Evolutionary conservation across 805 yeast species (phyloP), one percentile per base, ranked within the genome.

Genomic region (Kurtzmaniella cleridarum): DNA sequence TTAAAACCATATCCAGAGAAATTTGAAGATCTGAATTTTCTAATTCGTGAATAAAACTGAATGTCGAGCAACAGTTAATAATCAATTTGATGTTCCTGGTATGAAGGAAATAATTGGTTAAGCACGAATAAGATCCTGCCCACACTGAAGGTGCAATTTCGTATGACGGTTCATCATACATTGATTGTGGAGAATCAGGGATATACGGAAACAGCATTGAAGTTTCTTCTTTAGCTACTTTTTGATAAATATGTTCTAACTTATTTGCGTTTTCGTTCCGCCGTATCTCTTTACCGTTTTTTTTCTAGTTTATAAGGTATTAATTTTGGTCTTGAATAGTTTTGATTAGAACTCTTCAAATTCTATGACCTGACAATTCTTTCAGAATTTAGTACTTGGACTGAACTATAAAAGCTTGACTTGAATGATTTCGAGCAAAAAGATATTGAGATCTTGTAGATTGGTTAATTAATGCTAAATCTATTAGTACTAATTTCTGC

Each of bases 61-160:
- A 42, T 1, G 71, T 64, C 13, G 59, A 45, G 3, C 62, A 60
- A 41, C 72, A 67, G 47, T 67, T 67, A 35, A 67, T 59, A 24
- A 67, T 52, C 12, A 67, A 60, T 45, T 67, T 64, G 34, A 64
- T 57, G 35, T 63, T 61, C 34, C 46, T 43, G 23, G 42, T 32
- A 12, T 43, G 41, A 18, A 62, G 39, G 38, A 53, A 50, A 8
- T 42, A 35, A 36, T 50, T 40, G 12, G 35, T 31, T 11, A 47
- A 35, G 11, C 44, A 31, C 17, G 32, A 14, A 41, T 51, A 54
- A 3, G 54, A 44, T 9, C 62, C 64, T 28, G 57, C 36, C 60
- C 62, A 58, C 7, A 61, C 44, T 7, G 54, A 44, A 1, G 68
- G 67, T 9, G 60, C 50, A 10, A 62, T 44, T 42, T 57, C 57